Evolutionary conservation across 768 basidiomycete genomes (phyloP).

Genomic region (Gymnopilus dilepis): DNA sequence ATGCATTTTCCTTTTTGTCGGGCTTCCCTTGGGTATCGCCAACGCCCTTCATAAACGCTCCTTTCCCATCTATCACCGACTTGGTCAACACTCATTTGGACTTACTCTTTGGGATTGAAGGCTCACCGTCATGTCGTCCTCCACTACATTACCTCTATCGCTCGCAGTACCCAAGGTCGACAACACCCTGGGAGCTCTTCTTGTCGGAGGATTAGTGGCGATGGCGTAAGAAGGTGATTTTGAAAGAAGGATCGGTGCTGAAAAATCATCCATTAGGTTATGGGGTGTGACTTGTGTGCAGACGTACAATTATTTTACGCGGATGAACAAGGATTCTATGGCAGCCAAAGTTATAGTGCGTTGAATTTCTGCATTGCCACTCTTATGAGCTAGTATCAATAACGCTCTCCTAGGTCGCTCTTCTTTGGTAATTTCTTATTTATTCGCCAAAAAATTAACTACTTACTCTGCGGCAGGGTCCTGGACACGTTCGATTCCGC

Average conservation of each 20-base stretch:
- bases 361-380: background rate
- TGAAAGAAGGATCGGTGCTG: background rate
- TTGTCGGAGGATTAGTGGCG: conserved; percentile 57
- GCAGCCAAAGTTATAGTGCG: conserved; percentile 45
- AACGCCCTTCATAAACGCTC: background rate
- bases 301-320: conserved; percentile 54
- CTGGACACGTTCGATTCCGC: conserved; percentile 62
- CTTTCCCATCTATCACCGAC: background rate
- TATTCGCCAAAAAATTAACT: background rate
- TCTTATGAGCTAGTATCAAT: background rate
- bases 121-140: conserved; percentile 11
- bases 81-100: conserved; percentile 7
- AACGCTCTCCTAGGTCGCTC: conserved; percentile 32
- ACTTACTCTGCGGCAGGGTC: conserved; percentile 35
- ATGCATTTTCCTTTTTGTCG: background rate
- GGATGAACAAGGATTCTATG: conserved; percentile 27
- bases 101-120: background rate
- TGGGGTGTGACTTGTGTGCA: conserved; percentile 64
- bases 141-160: conserved; percentile 10
- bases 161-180: conserved; percentile 36
- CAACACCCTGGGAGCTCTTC: conserved; percentile 58
- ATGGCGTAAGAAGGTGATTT: conserved; percentile 48
- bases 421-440: conserved; percentile 31
- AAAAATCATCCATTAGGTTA: conserved; percentile 39
- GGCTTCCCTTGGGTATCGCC: background rate